phyloP scores from a whole-genome alignment of 352 stramenopile genomes.

The Globisporangium canariense region DNA sequence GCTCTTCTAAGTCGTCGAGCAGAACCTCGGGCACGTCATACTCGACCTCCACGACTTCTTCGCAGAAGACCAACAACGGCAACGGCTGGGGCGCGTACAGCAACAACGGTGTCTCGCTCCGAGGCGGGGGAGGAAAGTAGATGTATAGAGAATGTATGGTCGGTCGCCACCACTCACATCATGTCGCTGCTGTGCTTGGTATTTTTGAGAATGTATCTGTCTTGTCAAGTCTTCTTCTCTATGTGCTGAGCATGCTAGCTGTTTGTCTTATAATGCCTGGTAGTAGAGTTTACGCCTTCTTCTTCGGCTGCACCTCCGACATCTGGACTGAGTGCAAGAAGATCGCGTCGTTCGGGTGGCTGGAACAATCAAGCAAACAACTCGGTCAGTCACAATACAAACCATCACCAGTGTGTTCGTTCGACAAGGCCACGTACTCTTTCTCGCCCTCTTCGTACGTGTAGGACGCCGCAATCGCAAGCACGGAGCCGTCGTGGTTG shows the following conservation, averaged over 20 bases:
- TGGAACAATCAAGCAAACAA: constrained; percentile 21
- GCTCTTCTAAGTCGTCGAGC: neutral
- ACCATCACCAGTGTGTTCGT: no score
- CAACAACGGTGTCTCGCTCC: constrained; percentile 12
- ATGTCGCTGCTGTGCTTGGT: neutral
- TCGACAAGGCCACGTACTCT: constrained; percentile 54
- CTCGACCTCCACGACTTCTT: neutral
- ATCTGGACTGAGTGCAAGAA: constrained; percentile 90
- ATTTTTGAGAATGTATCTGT: constrained; percentile 10
- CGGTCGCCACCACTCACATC: neutral
- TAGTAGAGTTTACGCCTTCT: constrained; percentile 27
- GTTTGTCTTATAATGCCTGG: neutral
- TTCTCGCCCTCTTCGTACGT: constrained; percentile 97
- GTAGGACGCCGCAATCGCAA: constrained; percentile 95
- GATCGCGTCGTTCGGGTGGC: constrained; percentile 92
- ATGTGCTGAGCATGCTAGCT: neutral
- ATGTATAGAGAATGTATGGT: constrained; percentile 12
- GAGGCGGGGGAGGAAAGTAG: constrained; percentile 7
- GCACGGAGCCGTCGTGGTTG: constrained; percentile 88
- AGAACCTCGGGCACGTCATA: neutral
- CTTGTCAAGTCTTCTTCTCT: constrained; percentile 6
- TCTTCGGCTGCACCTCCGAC: constrained; percentile 84
- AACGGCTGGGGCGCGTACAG: constrained; percentile 10
- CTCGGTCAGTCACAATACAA: neutral
- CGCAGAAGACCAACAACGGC: neutral